A percentile compares a stretch with the other conserved stretches of the same genome.
These are phyloP conservation scores for Groenewaldozyma salmanticensis DNA, from an alignment of 805 yeast species.

Conservation along the genomic window DNA sequence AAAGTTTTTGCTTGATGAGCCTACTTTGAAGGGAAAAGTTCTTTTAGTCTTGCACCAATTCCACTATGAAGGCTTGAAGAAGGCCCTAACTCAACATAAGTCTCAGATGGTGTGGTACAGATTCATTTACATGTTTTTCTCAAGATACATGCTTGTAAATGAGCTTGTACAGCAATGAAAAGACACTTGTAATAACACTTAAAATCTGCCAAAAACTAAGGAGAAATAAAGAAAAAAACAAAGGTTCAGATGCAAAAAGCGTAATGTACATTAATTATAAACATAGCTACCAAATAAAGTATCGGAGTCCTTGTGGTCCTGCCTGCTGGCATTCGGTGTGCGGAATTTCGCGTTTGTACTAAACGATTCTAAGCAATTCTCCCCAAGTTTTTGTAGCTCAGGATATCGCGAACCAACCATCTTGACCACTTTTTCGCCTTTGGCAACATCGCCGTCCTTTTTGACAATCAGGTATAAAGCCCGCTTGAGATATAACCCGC, in stretches of 20 bases:
- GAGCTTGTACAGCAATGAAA: constrained; percentile 29
- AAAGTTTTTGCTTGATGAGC: constrained; percentile 10
- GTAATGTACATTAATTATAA: neutral
- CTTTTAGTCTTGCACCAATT: constrained; percentile 13
- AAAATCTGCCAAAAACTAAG: too few relatives aligned
- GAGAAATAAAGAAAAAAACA: constrained; percentile 2
- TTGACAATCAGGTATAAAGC: neutral
- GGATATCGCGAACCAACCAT: neutral
- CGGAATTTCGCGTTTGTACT: neutral
- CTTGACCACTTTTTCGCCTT: neutral
- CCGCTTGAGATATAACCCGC: neutral
- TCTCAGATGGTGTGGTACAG: constrained; percentile 96
- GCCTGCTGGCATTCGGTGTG: neutral
- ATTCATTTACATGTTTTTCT: constrained; percentile 71
- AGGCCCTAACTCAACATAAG: constrained; percentile 79
- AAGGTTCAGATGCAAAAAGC: neutral
- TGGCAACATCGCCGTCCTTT: neutral
- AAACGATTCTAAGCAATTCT: too few relatives aligned
- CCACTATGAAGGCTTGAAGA: constrained; percentile 31
- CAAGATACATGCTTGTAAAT: constrained; percentile 71
- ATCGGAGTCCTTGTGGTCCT: neutral
- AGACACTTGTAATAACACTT: neutral
- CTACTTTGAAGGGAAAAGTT: constrained; percentile 9
- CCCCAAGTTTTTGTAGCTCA: neutral
- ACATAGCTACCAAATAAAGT: too few relatives aligned